Evolutionary conservation across 805 yeast genomes (phyloP).

Genomic region (Saccharomycopsis sp.): DNA sequence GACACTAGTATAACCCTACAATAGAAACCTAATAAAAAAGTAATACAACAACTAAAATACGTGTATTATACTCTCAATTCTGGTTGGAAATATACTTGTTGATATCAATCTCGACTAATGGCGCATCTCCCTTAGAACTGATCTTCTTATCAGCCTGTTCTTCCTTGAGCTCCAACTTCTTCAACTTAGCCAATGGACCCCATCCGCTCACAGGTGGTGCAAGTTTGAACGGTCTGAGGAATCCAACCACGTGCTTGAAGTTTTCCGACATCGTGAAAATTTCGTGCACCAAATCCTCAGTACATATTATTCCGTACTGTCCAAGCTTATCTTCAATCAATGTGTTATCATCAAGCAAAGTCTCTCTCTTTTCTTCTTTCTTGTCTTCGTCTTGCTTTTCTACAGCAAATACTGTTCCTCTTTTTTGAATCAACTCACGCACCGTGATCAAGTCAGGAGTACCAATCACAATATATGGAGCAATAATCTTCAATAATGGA

Average conservation of each 20-base stretch:
- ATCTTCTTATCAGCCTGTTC: slow-evolving; percentile 38
- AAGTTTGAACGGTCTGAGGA: slow-evolving; percentile 65
- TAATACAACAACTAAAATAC: too few relatives aligned
- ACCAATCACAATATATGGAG: slow-evolving; percentile 72
- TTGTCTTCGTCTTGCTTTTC: slow-evolving; percentile 30
- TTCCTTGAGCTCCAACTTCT: slow-evolving; percentile 51
- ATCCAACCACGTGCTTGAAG: slow-evolving; percentile 53
- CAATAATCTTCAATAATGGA: slow-evolving; percentile 58
- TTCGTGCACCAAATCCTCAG: slow-evolving; percentile 76
- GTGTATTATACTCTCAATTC: too few relatives aligned
- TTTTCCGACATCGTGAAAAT: slow-evolving; percentile 54
- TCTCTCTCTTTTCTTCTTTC: slow-evolving; percentile 29
- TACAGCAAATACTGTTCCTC: slow-evolving; percentile 50
- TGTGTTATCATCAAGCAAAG: slow-evolving; percentile 65
- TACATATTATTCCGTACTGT: slow-evolving; percentile 66
- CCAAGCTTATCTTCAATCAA: slow-evolving; percentile 67
- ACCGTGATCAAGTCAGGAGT: slow-evolving; percentile 67
- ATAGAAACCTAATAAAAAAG: too few relatives aligned
- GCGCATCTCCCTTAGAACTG: slow-evolving; percentile 58
- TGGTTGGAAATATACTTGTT: slow-evolving; percentile 62
- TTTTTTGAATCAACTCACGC: slow-evolving; percentile 68
- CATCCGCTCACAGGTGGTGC: slow-evolving; percentile 67
- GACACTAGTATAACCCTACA: too few relatives aligned
- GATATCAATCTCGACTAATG: slow-evolving; percentile 65
- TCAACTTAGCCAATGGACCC: slow-evolving; percentile 65